Base-by-base conservation (phyloP, 2,329 filamentous ascomycete genomes). In the Neofusicoccum kwambonambiense region DNA sequence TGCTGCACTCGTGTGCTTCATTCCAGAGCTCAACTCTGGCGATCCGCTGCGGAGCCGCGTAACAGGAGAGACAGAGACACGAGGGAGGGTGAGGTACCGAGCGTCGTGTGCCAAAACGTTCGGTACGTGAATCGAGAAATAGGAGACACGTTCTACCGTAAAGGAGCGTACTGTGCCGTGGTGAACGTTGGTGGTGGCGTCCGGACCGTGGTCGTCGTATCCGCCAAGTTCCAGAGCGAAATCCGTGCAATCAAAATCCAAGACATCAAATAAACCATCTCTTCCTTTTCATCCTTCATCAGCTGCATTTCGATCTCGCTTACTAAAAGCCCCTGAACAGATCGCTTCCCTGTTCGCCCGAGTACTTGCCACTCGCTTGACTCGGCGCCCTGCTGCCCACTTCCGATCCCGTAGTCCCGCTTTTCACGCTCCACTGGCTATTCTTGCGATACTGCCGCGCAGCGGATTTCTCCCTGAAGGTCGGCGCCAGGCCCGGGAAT, bases 401-500 rank as follows among this genome's bases (percentile, higher is more conserved):
- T 7, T 60, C 56, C 27, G 56, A 63, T 13, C 37, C 61, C 49
- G 39, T 34, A 39, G 31, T 45, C 39, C 47, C 50, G 37, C 47
- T 45, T n/a, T 63, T 45, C 35, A 50, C 49, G 9, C 49, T 45
- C 39, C 50, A 63, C 27, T 45, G 39, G 56, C 61, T 51, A 22
- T 54, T 63, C 49, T 44, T 45, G 39, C 61, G 39, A 22, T 45
- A 54, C 49, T 52, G 37, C 17, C 61, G 58, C 39, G 49, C 39
- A 4, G 37, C 61, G 15, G 45, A 51, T 19, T 63, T 54, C 27
- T 63, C 61, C 61, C 19, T 45, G 34, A 63, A 52, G 4, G 37
- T 54, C 22, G 61, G 58, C 11, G 58, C 45, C 31, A 51, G 19
- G 12, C 45, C 44, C 34, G 58, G 45, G 13, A 34, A 73, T 75